Conservation (phyloP, 768 basidiomycete genomes). For the Epithele typhae region DNA sequence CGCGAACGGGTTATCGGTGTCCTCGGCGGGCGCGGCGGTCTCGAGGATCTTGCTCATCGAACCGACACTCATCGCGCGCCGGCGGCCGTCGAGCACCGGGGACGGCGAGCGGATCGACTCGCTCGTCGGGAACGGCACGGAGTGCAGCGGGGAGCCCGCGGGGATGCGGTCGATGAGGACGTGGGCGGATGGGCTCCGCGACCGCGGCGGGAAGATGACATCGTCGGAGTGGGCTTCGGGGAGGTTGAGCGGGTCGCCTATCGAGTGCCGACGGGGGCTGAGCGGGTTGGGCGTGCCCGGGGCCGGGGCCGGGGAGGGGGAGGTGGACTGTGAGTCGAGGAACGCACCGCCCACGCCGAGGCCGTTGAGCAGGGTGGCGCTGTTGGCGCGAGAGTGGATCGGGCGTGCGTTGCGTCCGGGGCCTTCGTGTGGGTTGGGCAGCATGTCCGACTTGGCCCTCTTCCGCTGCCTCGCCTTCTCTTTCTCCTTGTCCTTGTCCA, state of each 20-base stretch:
- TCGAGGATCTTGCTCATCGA: slow-evolving; percentile 44
- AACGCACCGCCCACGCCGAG: slow-evolving; percentile 45
- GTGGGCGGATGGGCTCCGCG: slow-evolving; percentile 48
- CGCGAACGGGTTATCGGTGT: slow-evolving; percentile 29
- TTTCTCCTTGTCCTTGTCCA: slow-evolving; percentile 64
- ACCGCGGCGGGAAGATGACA: slow-evolving; percentile 38
- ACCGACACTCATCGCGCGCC: slow-evolving; percentile 43
- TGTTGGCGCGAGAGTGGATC: slow-evolving; percentile 49
- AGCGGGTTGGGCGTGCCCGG: slow-evolving; percentile 1
- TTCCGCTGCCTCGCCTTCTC: slow-evolving; percentile 30
- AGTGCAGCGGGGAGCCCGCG: slow-evolving; percentile 36
- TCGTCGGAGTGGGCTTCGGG: slow-evolving; percentile 23
- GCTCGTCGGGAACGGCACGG: slow-evolving; percentile 53
- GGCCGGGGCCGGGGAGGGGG: too few species aligned
- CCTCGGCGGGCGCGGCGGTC: slow-evolving; percentile 8
- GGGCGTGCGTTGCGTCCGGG: slow-evolving; percentile 5
- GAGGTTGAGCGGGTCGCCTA: slow-evolving; percentile 54
- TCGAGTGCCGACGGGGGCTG: slow-evolving; percentile 49
- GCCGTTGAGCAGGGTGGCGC: slow-evolving; percentile 58
- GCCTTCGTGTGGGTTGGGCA: slow-evolving; percentile 42
- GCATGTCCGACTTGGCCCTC: slow-evolving; percentile 29
- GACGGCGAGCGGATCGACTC: slow-evolving; percentile 49
- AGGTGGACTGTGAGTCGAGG: slow-evolving; percentile 33
- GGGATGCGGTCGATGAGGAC: slow-evolving; percentile 40
- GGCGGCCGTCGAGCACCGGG: slow-evolving; percentile 36